Percentiles rank a stretch among this genome's conserved stretches.
phyloP scores from a whole-genome alignment of 306 rosid species.

The Rosa chinensis region DNA sequence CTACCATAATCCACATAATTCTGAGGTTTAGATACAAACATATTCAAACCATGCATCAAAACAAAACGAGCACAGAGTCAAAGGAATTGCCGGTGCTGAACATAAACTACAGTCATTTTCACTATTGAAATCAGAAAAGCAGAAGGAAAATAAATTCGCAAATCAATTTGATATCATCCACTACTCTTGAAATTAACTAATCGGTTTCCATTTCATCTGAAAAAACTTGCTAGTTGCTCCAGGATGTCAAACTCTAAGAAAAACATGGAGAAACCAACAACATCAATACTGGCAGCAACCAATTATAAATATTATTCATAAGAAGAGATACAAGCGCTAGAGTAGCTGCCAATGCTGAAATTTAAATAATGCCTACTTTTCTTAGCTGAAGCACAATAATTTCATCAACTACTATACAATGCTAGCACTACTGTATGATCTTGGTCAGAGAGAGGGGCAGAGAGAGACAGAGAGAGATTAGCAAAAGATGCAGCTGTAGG shows the following conservation, averaged over 20 bases:
- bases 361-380: background rate
- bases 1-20: background rate
- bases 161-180: background rate
- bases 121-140: background rate
- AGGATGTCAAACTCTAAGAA: background rate
- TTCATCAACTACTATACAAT: conserved; percentile 31
- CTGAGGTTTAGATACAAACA: background rate
- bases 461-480: conserved; percentile 4
- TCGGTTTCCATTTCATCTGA: background rate
- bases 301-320: background rate
- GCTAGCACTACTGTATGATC: conserved; percentile 18
- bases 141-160: background rate
- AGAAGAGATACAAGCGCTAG: background rate
- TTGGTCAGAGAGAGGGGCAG: conserved; percentile 19
- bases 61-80: background rate
- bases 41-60: background rate
- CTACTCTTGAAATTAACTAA: background rate
- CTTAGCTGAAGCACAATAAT: conserved; percentile 19
- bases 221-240: background rate
- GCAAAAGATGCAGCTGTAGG: conserved; percentile 20
- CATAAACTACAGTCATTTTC: background rate
- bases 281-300: background rate
- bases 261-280: background rate
- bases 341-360: conserved; percentile 2
- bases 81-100: background rate